Evolutionary conservation across 2,329 filamentous ascomycete genomes (phyloP).

Genomic region (Sordariomycetes sp.): DNA sequence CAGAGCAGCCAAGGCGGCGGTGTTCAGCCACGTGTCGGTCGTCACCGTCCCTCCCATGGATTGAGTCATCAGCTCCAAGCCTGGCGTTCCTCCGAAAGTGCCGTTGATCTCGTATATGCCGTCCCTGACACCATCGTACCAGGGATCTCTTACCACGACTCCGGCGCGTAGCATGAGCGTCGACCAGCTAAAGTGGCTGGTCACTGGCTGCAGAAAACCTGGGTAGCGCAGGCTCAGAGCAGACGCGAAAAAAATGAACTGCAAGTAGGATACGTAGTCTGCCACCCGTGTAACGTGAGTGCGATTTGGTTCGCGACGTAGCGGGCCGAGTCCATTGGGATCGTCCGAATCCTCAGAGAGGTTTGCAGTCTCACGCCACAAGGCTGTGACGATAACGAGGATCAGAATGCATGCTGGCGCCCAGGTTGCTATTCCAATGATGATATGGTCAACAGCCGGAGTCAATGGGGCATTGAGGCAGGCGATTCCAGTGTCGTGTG

Average conservation of each 20-base stretch:
- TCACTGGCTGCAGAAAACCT: slow-evolving; percentile 62
- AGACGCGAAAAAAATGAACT: slow-evolving; percentile 64
- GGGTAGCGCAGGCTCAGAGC: slow-evolving; percentile 63
- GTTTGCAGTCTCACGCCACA: not conserved
- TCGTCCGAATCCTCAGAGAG: not conserved
- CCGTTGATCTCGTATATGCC: slow-evolving; percentile 59
- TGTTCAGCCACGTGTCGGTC: slow-evolving; percentile 58
- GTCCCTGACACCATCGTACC: slow-evolving; percentile 26
- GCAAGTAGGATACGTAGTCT: slow-evolving; percentile 65
- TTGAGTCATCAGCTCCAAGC: slow-evolving; percentile 59
- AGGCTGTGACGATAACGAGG: not conserved
- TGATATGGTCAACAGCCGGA: not conserved
- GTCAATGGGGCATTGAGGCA: slow-evolving; percentile 1
- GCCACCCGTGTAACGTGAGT: slow-evolving; percentile 8
- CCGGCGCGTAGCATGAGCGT: slow-evolving; percentile 47
- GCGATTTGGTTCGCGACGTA: not conserved
- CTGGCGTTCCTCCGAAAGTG: slow-evolving; percentile 43
- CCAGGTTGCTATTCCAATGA: not conserved
- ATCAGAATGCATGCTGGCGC: not conserved
- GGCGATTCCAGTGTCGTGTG: not conserved
- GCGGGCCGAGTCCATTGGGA: no score
- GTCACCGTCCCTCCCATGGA: slow-evolving; percentile 55
- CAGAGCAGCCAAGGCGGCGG: slow-evolving; percentile 54
- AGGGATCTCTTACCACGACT: slow-evolving; percentile 10
- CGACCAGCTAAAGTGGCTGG: slow-evolving; percentile 60